These are phyloP conservation scores for Coemansia sp. DNA, from an alignment of 192 early-diverging fungal species.

Conservation along the genomic window DNA sequence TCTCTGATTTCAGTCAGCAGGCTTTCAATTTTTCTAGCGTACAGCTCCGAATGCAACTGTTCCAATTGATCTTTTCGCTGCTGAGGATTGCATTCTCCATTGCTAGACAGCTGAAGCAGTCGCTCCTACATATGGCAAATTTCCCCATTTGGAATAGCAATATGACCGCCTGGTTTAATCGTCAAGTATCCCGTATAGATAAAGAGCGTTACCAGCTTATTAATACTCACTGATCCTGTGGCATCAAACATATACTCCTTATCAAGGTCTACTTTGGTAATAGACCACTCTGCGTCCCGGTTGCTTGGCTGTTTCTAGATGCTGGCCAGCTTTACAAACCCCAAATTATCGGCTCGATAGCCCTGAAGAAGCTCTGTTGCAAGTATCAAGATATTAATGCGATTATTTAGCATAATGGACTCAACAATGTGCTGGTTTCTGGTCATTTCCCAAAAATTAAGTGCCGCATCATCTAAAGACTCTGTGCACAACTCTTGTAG, in stretches of 20 bases:
- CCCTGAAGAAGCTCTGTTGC: conserved; percentile 2
- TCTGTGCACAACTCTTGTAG: background rate
- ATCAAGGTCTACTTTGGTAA: background rate
- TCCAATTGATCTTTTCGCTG: no score
- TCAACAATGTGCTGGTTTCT: background rate
- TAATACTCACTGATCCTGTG: background rate
- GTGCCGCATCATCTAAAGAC: background rate
- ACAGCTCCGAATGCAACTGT: no score
- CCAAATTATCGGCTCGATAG: background rate
- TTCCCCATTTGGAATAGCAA: conserved; percentile 15
- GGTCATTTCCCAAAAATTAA: background rate
- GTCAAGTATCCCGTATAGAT: conserved; percentile 20
- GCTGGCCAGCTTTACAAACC: background rate
- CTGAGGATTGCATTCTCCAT: no score
- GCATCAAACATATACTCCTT: background rate
- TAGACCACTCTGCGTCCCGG: no score
- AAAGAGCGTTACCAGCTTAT: conserved; percentile 16
- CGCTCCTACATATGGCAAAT: conserved; percentile 4
- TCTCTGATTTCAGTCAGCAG: no score
- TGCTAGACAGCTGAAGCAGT: background rate
- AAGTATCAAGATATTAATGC: background rate
- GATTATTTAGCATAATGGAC: conserved; percentile 1
- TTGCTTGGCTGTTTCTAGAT: background rate
- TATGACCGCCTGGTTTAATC: background rate
- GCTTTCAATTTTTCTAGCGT: no score